Evolutionary conservation across 495 filamentous ascomycete genomes (phyloP).

Genomic region (Hyaloscypha hepaticicola): DNA sequence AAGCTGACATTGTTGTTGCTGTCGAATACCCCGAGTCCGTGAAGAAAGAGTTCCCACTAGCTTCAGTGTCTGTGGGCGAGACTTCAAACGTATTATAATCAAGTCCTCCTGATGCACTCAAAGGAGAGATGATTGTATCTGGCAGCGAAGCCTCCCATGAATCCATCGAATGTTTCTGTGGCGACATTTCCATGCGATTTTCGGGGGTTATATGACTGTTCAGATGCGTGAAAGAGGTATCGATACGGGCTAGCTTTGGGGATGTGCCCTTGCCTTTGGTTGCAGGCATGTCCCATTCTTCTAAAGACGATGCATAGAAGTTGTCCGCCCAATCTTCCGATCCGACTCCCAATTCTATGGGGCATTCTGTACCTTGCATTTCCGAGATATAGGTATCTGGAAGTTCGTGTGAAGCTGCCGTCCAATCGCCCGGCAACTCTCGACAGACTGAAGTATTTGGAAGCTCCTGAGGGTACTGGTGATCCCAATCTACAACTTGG

Average conservation of each 20-base stretch:
- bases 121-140: constrained; percentile 23
- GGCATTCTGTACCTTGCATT: constrained; percentile 23
- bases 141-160: constrained; percentile 11
- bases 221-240: constrained; percentile 20
- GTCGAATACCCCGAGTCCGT: constrained; percentile 30
- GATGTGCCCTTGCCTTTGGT: constrained; percentile 11
- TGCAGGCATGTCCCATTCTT: constrained; percentile 16
- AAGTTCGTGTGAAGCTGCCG: constrained; percentile 21
- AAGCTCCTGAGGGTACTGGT: constrained; percentile 17
- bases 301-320: constrained; percentile 20
- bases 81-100: constrained; percentile 15
- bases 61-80: constrained; percentile 29
- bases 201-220: constrained; percentile 6
- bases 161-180: neutral
- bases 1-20: constrained; percentile 22
- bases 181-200: neutral
- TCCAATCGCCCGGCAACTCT: constrained; percentile 17
- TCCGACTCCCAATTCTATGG: constrained; percentile 9
- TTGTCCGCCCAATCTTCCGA: constrained; percentile 16
- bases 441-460: constrained; percentile 11
- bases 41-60: constrained; percentile 25
- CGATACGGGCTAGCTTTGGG: constrained; percentile 21
- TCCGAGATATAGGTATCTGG: constrained; percentile 26
- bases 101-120: constrained; percentile 18
- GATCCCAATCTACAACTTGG: constrained; percentile 7